These are phyloP conservation scores for Phytophthora rubi DNA, from an alignment of 352 stramenopile genomes.

Conservation along the genomic window DNA sequence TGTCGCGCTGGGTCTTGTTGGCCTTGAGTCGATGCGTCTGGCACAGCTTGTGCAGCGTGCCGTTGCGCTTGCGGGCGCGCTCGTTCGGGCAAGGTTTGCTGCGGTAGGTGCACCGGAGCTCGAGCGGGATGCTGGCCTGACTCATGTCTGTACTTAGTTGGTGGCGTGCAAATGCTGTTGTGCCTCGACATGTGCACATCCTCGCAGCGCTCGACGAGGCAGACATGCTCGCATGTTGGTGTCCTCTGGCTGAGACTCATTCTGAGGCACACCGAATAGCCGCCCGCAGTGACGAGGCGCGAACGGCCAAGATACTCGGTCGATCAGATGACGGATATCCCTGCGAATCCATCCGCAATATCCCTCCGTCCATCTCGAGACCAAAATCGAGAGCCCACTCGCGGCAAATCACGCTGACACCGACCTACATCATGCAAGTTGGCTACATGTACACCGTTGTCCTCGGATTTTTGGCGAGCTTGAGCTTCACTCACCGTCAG, in stretches of 20 bases:
- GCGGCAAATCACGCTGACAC: not conserved
- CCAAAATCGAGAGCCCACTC: not conserved
- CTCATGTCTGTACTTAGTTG: constrained; percentile 14
- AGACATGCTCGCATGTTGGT: no score
- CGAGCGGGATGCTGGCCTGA: constrained; percentile 28
- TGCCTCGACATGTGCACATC: constrained; percentile 17
- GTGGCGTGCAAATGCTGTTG: constrained; percentile 25
- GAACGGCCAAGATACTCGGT: not conserved
- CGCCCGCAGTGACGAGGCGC: not conserved
- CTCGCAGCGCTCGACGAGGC: not conserved
- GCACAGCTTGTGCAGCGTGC: constrained; percentile 58
- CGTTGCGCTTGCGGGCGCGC: constrained; percentile 58
- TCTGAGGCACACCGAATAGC: not conserved
- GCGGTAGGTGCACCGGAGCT: constrained; percentile 53
- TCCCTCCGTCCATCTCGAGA: not conserved
- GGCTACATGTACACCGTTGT: no score
- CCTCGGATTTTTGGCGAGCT: not conserved
- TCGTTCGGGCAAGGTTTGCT: constrained; percentile 57
- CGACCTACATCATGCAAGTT: no score
- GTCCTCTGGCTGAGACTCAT: not conserved
- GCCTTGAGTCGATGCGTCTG: constrained; percentile 57
- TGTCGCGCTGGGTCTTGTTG: constrained; percentile 62
- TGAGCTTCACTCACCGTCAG: not conserved
- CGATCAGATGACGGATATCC: not conserved
- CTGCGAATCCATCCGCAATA: not conserved